Evolutionary conservation across 768 basidiomycete species (phyloP), one percentile per base, ranked within the genome.

Genomic region (Serendipita sp.): DNA sequence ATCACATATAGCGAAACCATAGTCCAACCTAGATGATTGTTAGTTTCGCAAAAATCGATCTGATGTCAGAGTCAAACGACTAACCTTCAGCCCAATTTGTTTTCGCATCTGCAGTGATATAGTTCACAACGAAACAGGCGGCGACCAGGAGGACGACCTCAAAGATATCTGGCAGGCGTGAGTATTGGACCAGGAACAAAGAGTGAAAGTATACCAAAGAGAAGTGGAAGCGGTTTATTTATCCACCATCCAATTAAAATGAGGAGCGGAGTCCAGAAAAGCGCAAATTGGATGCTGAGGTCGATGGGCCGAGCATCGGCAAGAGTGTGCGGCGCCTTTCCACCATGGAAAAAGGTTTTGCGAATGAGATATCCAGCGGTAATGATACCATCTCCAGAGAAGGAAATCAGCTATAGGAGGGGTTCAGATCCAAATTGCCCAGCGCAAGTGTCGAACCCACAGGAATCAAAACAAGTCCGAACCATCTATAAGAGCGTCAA

Each of bases 211-310:
- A 28, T 67, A 86, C 86, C 86, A 67, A 89, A 89, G 33, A 88
- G 74, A 26, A 88, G 71, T 9, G 75, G 74, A 70, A 88, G 72
- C 0, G 86, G 85, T 67, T 76, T 82, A 50, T 71, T 67, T 3
- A 74, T 74, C 79, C 82, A 83, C 87, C 87, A 89, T 0, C 79
- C 83, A 20, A 88, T 72, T 22, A 89, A 68, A 3, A 84, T 79
- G 43, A 88, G 69, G 66, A 87, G 76, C 0, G 87, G 86, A 80
- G 84, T 84, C 87, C 87, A 89, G 71, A 87, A 86, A 11, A 88
- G 74, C 17, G 78, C 77, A 70, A 89, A 88, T 68, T 89, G 87
- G 63, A 88, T 86, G 67, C 82, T 83, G 50, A 88, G 76, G 69
- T 89, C 87, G 63, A 89, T 89, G 3, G 85, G 82, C 24, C 82